phyloP scores from a whole-genome alignment of 805 yeast genomes.

The Ogataea ramenticola region DNA sequence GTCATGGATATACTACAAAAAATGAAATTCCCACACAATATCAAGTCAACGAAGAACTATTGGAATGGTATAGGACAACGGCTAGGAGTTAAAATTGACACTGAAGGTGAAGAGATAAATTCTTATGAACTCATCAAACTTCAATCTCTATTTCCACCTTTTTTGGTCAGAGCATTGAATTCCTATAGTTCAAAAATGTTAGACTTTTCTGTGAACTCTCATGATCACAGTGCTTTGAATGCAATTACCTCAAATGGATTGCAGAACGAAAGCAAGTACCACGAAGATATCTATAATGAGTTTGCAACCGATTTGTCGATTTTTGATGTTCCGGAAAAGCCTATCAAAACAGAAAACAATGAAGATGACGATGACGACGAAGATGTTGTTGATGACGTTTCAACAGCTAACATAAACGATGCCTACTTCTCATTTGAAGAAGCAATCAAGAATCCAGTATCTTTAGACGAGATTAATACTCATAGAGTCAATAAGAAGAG shows the following conservation, averaged over 20 bases:
- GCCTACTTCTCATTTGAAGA: not conserved
- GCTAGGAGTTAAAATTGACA: conserved; percentile 1
- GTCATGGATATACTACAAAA: conserved; percentile 4
- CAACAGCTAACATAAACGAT: not conserved
- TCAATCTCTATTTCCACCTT: too few relatives aligned
- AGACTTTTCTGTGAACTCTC: conserved; percentile 2
- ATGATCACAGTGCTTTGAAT: not conserved
- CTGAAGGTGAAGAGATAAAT: too few relatives aligned
- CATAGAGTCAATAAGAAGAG: not conserved
- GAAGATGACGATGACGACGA: not conserved
- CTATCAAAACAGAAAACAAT: not conserved
- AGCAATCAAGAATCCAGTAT: not conserved
- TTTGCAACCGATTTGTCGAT: conserved; percentile 12
- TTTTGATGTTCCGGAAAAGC: conserved; percentile 1
- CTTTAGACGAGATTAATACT: not conserved
- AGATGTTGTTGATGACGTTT: not conserved
- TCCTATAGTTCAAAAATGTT: too few relatives aligned
- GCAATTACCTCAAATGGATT: not conserved
- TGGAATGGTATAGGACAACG: conserved; percentile 13
- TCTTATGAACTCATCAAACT: too few relatives aligned
- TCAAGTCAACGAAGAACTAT: conserved; percentile 8
- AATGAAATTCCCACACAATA: conserved; percentile 3
- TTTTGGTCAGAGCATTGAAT: too few relatives aligned
- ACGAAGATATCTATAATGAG: not conserved
- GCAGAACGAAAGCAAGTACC: not conserved